Percentiles rank a stretch among this genome's conserved stretches.
These are phyloP conservation scores for Cruciata laevipes DNA, from an alignment of 257 asterid genomes.

Conservation along the genomic window DNA sequence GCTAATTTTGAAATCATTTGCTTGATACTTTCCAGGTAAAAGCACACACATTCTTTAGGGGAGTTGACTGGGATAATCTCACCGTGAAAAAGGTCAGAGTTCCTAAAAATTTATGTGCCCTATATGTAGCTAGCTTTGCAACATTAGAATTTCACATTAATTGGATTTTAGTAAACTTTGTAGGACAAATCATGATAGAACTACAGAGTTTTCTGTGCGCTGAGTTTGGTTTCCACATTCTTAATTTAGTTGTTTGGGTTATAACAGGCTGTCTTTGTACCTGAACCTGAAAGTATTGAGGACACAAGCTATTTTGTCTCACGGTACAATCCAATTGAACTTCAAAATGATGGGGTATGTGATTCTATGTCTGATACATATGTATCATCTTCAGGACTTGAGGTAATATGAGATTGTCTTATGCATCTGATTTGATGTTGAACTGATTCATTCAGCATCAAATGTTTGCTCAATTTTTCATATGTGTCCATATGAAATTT, in stretches of 20 bases:
- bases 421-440: neutral
- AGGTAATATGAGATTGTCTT: slow-evolving; percentile 28
- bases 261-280: slow-evolving; percentile 85
- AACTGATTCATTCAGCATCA: neutral
- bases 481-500: neutral
- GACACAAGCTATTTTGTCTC: slow-evolving; percentile 91
- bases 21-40: slow-evolving; percentile 55
- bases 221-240: neutral
- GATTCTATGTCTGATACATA: slow-evolving; percentile 55
- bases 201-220: neutral
- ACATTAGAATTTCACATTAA: neutral
- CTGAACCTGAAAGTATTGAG: slow-evolving; percentile 73
- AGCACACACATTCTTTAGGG: slow-evolving; percentile 72
- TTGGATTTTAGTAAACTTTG: neutral
- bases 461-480: neutral
- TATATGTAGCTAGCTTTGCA: neutral
- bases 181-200: neutral
- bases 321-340: slow-evolving; percentile 52
- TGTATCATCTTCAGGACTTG: slow-evolving; percentile 43
- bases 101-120: neutral
- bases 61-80: slow-evolving; percentile 95
- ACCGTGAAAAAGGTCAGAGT: slow-evolving; percentile 65
- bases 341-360: slow-evolving; percentile 39
- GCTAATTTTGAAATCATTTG: neutral
- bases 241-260: slow-evolving; percentile 10